Evolutionary conservation across 352 stramenopile species (phyloP), one percentile per base, ranked within the genome.

Genomic region (Phytophthora europaea): DNA sequence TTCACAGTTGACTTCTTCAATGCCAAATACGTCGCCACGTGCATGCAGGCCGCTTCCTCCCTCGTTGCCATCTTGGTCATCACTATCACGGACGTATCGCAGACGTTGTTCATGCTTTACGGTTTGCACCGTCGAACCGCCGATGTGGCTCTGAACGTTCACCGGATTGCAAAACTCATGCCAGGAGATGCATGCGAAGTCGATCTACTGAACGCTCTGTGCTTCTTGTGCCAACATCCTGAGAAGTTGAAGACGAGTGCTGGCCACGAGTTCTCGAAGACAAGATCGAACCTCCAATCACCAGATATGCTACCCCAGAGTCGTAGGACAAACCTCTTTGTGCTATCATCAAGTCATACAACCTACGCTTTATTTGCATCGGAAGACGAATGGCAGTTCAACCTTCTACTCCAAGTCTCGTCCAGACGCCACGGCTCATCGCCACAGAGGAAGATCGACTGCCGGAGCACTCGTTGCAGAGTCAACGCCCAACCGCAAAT

Each of bases 1-100:
- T 72, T 76, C 56, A 69, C 62, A 0, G 58, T 72, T 8, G 63
- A 69, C 22, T 67, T 72, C 36, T 76, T 76, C 54, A 73, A 76
- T 26, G 59, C 70, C 10, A 50, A 70, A 18, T 73, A 68, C 56
- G 9, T 75, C n/a, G 56, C 68, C 2, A 60, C 47, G 0, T 62
- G 36, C n/a, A 70, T 75, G 68, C 61, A 75, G 52, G 53, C 45
- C 33, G 6, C 33, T 10, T 38, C 33, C 7, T 38, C 33, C 6
- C 33, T 38, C 33, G 33, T 38, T 7, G 2, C 7, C 33, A 40
- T 40, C 13, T 13, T 40, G 34, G 34, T 12, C 34, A 9, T 40
- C 34, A 40, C 34, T 40, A 4, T 40, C 8, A 40, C 34, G 34
- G 34, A 40, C 9, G 34, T 40, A 9, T 40, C 34, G 34, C 34